These are phyloP conservation scores for Rhodotorula sp. DNA, from an alignment of 1,284 basidiomycete genomes.

Conservation along the genomic window DNA sequence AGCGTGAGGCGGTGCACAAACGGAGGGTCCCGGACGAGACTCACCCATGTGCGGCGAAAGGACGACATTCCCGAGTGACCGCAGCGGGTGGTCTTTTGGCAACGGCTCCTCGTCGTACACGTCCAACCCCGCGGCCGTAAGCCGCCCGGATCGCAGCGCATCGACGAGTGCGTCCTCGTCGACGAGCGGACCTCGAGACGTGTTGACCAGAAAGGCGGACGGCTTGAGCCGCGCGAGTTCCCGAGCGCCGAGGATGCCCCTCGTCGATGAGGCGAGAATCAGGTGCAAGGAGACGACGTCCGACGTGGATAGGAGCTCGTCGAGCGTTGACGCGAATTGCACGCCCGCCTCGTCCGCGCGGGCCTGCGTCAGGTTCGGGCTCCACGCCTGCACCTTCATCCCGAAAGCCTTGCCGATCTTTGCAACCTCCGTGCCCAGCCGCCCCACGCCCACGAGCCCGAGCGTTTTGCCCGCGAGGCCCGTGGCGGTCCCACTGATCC, in stretches of 20 bases:
- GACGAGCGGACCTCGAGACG: constrained; percentile 64
- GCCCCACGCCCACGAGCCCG: constrained; percentile 63
- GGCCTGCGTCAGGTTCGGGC: constrained; percentile 63
- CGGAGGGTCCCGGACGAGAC: constrained; percentile 45
- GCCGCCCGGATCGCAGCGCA: constrained; percentile 41
- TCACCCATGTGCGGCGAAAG: constrained; percentile 64
- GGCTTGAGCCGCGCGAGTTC: constrained; percentile 61
- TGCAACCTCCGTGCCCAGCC: constrained; percentile 55
- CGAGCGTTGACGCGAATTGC: constrained; percentile 58
- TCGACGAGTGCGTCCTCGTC: constrained; percentile 60
- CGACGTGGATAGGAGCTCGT: constrained; percentile 59
- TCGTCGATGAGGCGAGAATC: constrained; percentile 60
- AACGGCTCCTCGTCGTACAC: constrained; percentile 67
- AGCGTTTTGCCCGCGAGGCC: constrained; percentile 61
- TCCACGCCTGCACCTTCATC: constrained; percentile 66
- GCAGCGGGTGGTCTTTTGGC: constrained; percentile 60
- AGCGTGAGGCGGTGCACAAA: background rate
- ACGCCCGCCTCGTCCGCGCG: constrained; percentile 60
- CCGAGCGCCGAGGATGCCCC: constrained; percentile 56
- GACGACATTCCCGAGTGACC: constrained; percentile 59
- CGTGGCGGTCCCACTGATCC: constrained; percentile 62
- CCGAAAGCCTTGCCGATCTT: constrained; percentile 64
- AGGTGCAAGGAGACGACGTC: constrained; percentile 66
- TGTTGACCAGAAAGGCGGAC: constrained; percentile 65
- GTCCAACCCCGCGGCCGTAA: constrained; percentile 49